Evolutionary conservation across 495 filamentous ascomycete species (phyloP).

Genomic region (Daldinia grandis): DNA sequence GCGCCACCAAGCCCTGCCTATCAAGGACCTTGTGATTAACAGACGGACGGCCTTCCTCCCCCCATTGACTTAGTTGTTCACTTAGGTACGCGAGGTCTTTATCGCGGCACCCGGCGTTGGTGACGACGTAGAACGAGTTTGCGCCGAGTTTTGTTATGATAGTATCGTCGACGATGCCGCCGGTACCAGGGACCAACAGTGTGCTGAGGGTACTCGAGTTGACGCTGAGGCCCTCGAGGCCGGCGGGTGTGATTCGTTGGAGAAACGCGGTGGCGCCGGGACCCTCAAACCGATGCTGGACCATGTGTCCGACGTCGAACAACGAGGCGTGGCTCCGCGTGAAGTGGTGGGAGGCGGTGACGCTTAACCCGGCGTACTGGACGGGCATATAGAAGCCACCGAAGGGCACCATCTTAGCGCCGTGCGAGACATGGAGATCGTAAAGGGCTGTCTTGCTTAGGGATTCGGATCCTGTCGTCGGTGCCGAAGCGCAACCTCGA

Average conservation of each 20-base stretch:
- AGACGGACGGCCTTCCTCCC: conserved; percentile 49
- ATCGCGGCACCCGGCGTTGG: conserved; percentile 89
- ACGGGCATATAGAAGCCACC: conserved; percentile 94
- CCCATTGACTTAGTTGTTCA: conserved; percentile 70
- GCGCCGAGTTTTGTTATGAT: conserved; percentile 79
- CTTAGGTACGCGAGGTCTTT: conserved; percentile 83
- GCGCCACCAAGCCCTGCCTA: conserved; percentile 80
- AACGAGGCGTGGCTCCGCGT: conserved; percentile 86
- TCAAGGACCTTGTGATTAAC: conserved; percentile 58
- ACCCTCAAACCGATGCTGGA: conserved; percentile 73
- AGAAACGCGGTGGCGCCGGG: conserved; percentile 81
- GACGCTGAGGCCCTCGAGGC: conserved; percentile 51
- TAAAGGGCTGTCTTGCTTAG: conserved; percentile 80
- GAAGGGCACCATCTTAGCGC: conserved; percentile 97
- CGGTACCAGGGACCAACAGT: conserved; percentile 78
- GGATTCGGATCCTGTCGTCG: conserved; percentile 41
- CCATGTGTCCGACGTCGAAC: conserved; percentile 89
- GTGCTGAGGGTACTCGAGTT: conserved; percentile 79
- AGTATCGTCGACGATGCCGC: conserved; percentile 93
- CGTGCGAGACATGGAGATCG: conserved; percentile 79
- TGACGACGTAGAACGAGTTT: conserved; percentile 87
- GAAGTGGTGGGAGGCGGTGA: conserved; percentile 84
- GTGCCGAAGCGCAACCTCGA: conserved; percentile 47
- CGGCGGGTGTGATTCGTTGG: conserved; percentile 79
- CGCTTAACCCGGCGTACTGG: conserved; percentile 77